phyloP scores from a whole-genome alignment of 148 eudicot species.

The Rhododendron williamsianum region DNA sequence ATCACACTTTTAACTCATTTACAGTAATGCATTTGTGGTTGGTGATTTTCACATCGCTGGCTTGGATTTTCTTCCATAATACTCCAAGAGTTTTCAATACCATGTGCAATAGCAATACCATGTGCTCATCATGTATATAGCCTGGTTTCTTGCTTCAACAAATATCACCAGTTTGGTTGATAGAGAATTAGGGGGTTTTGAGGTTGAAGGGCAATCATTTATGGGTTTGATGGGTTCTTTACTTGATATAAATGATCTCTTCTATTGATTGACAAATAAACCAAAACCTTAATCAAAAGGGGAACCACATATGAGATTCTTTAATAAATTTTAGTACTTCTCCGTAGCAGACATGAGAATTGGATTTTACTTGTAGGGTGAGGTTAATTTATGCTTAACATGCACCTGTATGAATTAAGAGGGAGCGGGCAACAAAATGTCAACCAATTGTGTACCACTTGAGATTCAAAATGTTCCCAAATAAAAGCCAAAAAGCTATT shows the following conservation, averaged over 20 bases:
- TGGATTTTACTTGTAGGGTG: too few relatives aligned
- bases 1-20: neutral
- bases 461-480: too few relatives aligned
- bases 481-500: too few relatives aligned
- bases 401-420: too few relatives aligned
- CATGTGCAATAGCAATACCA: neutral
- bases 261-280: too few relatives aligned
- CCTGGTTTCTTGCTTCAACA: neutral
- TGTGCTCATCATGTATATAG: neutral
- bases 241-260: neutral
- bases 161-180: neutral
- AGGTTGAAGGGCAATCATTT: slow-evolving; percentile 19
- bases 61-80: slow-evolving; percentile 9
- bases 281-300: too few relatives aligned
- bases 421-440: too few relatives aligned
- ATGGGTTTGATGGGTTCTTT: neutral
- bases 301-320: too few relatives aligned
- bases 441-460: too few relatives aligned
- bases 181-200: slow-evolving; percentile 5
- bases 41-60: slow-evolving; percentile 6
- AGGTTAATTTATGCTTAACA: too few relatives aligned
- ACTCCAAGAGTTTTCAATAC: neutral
- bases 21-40: neutral
- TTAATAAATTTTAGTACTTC: too few relatives aligned
- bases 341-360: too few relatives aligned